Percentiles rank a stretch among this genome's conserved stretches.
These are phyloP conservation scores for Pilobolus umbonatus DNA, from an alignment of 192 early-diverging fungal genomes.

Conservation along the genomic window DNA sequence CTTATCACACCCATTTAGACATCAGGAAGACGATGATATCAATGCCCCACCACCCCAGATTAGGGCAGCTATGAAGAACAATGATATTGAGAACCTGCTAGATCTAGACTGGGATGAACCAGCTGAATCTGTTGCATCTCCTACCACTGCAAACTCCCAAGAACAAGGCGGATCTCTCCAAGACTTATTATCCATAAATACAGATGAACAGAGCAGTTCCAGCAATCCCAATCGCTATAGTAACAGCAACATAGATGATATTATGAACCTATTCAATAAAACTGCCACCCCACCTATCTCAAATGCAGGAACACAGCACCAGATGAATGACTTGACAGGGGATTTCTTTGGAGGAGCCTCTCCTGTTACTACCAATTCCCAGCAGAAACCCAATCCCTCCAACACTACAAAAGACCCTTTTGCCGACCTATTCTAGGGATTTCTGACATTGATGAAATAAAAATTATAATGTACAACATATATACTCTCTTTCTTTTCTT, in stretches of 20 bases:
- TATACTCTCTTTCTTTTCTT: background rate
- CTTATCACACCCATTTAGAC: slow-evolving; percentile 34
- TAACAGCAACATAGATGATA: slow-evolving; percentile 16
- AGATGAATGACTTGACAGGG: slow-evolving; percentile 7
- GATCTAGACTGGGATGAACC: slow-evolving; percentile 69
- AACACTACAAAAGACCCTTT: slow-evolving; percentile 28
- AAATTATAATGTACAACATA: background rate
- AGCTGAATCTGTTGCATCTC: slow-evolving; percentile 3
- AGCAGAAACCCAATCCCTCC: slow-evolving; percentile 27
- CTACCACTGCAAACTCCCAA: slow-evolving; percentile 16
- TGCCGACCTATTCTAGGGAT: slow-evolving; percentile 31
- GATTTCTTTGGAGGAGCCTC: slow-evolving; percentile 8
- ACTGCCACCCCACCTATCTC: background rate
- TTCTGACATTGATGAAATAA: too few relatives aligned
- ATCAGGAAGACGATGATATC: slow-evolving; percentile 44
- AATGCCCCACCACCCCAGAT: slow-evolving; percentile 36
- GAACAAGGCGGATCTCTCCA: slow-evolving; percentile 33
- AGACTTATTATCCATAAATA: slow-evolving; percentile 37
- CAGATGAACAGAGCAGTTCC: slow-evolving; percentile 5
- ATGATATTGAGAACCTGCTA: slow-evolving; percentile 60
- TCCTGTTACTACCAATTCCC: slow-evolving; percentile 10
- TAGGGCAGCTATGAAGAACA: slow-evolving; percentile 43
- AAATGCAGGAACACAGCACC: background rate
- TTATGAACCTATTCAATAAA: slow-evolving; percentile 21
- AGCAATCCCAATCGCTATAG: background rate